These are phyloP conservation scores for Chaetomium olivaceum DNA, from an alignment of 2,329 filamentous ascomycete species.

Conservation along the genomic window DNA sequence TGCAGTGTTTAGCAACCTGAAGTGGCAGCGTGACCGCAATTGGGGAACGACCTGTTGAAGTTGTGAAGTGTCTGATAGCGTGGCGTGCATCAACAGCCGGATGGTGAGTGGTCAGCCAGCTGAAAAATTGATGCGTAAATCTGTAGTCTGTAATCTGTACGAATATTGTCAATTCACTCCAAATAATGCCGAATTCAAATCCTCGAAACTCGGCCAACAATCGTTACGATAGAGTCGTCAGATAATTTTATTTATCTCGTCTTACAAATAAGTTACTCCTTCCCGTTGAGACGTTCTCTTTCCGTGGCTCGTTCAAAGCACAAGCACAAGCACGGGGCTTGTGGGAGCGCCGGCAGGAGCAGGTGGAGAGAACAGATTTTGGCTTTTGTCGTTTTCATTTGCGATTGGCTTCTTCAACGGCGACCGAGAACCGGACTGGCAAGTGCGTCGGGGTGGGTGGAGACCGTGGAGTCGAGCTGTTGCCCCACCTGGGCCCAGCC, in stretches of 20 bases:
- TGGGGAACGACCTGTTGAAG: background rate
- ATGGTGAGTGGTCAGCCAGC: too few species aligned
- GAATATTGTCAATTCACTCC: too few species aligned
- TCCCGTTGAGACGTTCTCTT: too few species aligned
- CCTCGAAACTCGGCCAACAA: background rate
- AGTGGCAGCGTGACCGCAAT: background rate
- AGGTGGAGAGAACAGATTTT: background rate
- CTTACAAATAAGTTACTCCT: too few species aligned
- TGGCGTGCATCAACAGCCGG: too few species aligned
- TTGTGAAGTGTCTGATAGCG: background rate
- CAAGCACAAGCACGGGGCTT: too few species aligned
- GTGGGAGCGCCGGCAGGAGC: too few species aligned
- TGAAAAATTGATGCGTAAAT: too few species aligned
- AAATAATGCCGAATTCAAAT: background rate
- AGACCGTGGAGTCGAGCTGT: background rate
- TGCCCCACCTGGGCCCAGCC: slow-evolving; percentile 14
- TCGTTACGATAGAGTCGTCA: background rate
- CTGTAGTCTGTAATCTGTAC: too few species aligned
- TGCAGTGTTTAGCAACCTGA: background rate
- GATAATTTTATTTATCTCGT: background rate
- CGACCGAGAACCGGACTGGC: background rate
- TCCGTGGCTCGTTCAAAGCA: too few species aligned
- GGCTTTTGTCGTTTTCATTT: background rate
- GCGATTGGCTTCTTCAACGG: background rate
- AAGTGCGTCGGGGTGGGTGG: background rate